Evolutionary conservation across 1,284 basidiomycete genomes (phyloP).

Genomic region (Cryptococcus floricola): DNA sequence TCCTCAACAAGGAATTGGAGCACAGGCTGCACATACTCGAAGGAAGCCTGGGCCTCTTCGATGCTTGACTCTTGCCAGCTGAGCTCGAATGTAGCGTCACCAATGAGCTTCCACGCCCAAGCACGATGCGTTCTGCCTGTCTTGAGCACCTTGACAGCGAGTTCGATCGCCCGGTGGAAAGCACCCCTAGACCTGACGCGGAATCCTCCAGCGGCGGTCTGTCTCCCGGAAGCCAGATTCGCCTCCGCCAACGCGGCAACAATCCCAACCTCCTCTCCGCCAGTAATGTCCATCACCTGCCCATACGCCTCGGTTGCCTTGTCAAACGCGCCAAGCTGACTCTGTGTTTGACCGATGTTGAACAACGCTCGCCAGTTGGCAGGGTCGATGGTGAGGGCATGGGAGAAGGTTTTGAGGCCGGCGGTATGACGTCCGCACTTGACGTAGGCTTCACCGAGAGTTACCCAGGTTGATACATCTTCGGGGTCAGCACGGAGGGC

Average conservation of each 20-base stretch:
- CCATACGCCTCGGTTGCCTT: conserved; percentile 70
- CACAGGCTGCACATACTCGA: conserved; percentile 30
- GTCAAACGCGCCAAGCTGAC: conserved; percentile 69
- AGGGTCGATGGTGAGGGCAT: conserved; percentile 65
- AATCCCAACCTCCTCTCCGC: conserved; percentile 61
- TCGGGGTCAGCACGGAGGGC: conserved; percentile 75
- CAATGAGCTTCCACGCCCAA: conserved; percentile 80
- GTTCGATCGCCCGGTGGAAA: conserved; percentile 60
- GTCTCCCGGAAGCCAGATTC: conserved; percentile 65
- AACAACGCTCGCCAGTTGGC: conserved; percentile 80
- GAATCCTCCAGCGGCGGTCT: conserved; percentile 67
- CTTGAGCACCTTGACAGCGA: conserved; percentile 59
- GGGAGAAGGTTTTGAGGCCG: conserved; percentile 79
- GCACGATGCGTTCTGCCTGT: conserved; percentile 59
- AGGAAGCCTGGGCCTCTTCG: conserved; percentile 33
- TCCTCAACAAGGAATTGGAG: conserved; percentile 40
- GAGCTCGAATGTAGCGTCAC: conserved; percentile 70
- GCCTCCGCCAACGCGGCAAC: conserved; percentile 71
- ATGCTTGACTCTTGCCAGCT: conserved; percentile 49
- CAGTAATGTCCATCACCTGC: conserved; percentile 56
- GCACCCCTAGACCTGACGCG: conserved; percentile 68
- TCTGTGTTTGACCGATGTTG: conserved; percentile 80
- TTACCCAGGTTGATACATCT: conserved; percentile 78
- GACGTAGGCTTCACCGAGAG: conserved; percentile 87
- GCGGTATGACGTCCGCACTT: conserved; percentile 83